Percentiles rank a stretch among this genome's conserved stretches.
These are phyloP conservation scores for Leavenworthia alabamica DNA, from an alignment of 345 rosid species.

Conservation along the genomic window DNA sequence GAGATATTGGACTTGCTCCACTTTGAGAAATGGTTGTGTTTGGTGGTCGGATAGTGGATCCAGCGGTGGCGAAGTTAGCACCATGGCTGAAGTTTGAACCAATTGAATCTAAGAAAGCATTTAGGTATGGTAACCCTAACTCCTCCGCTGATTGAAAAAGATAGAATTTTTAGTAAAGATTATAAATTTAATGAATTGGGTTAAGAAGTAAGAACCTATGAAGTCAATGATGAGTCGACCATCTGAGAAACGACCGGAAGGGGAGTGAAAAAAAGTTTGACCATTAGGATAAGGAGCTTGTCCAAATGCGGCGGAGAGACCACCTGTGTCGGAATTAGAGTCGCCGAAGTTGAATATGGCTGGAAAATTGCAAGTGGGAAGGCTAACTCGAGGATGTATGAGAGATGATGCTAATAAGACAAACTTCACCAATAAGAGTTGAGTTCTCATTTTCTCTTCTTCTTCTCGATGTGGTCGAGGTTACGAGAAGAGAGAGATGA, in stretches of 20 bases:
- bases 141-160: conserved; percentile 35
- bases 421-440: neutral
- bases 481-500: neutral
- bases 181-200: neutral
- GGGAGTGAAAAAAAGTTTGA: conserved; percentile 44
- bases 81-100: conserved; percentile 79
- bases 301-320: conserved; percentile 57
- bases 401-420: conserved; percentile 4
- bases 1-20: conserved; percentile 65
- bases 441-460: conserved; percentile 12
- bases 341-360: conserved; percentile 43
- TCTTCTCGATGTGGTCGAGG: neutral
- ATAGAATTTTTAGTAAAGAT: neutral
- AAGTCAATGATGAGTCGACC: conserved; percentile 66
- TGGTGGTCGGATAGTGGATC: conserved; percentile 58
- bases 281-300: conserved; percentile 57
- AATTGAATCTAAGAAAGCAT: conserved; percentile 53
- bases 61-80: conserved; percentile 77
- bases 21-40: conserved; percentile 49
- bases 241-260: conserved; percentile 60
- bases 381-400: conserved; percentile 1
- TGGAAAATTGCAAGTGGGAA: conserved; percentile 10
- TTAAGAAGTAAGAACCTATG: conserved; percentile 36
- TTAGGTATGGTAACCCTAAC: conserved; percentile 45
- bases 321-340: conserved; percentile 46